These are phyloP conservation scores for Malus domestica DNA, from an alignment of 306 rosid species.

Conservation along the genomic window ASM211411v1 NC_041795.1:33241001-33241500, in stretches of 20 bases:
- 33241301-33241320: slow-evolving; percentile 73
- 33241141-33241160: slow-evolving; percentile 86
- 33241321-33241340: slow-evolving; percentile 95
- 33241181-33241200: slow-evolving; percentile 45
- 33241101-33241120: slow-evolving; percentile 94
- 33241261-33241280: slow-evolving; percentile 44
- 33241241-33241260: slow-evolving; percentile 65
- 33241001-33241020: background rate
- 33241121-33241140: slow-evolving; percentile 97
- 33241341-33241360: slow-evolving; percentile 95
- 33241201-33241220: slow-evolving; percentile 63
- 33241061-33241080: slow-evolving; percentile 70
- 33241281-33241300: slow-evolving; percentile 68
- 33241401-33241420: slow-evolving; percentile 60
- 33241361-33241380: slow-evolving; percentile 80
- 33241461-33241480: slow-evolving; percentile 99
- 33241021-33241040: background rate
- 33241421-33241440: slow-evolving; percentile 87
- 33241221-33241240: slow-evolving; percentile 93
- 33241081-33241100: slow-evolving; percentile 86
- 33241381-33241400: slow-evolving; percentile 44
- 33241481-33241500: slow-evolving; percentile 96
- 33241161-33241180: slow-evolving; percentile 88
- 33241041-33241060: background rate
- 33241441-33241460: slow-evolving; percentile 83